Evolutionary conservation across 495 filamentous ascomycete genomes (phyloP).

Genomic region (Aspergillus biplanus): DNA sequence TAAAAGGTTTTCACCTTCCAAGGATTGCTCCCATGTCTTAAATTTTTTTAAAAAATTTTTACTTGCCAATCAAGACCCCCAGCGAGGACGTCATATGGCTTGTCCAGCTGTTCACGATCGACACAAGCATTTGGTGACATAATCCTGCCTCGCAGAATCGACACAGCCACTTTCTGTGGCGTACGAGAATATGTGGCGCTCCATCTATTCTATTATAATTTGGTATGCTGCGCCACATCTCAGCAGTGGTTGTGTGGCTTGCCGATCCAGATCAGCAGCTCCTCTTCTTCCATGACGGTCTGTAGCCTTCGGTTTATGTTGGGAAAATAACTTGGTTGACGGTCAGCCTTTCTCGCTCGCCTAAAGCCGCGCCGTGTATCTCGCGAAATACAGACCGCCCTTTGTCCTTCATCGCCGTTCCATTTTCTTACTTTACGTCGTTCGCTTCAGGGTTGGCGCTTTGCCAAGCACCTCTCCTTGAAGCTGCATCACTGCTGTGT

Average conservation of each 20-base stretch:
- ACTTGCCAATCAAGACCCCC: slow-evolving; percentile 3
- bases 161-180: slow-evolving; percentile 19
- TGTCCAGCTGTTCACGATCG: slow-evolving; percentile 8
- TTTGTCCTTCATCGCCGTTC: slow-evolving; percentile 2
- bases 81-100: slow-evolving; percentile 14
- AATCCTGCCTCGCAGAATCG: slow-evolving; percentile 7
- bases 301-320: slow-evolving; percentile 15
- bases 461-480: slow-evolving; percentile 35
- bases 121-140: slow-evolving; percentile 12
- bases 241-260: slow-evolving; percentile 10
- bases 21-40: not conserved
- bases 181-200: not conserved
- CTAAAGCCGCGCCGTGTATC: not conserved
- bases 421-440: not conserved
- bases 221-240: slow-evolving; percentile 18
- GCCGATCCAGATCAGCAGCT: slow-evolving; percentile 13
- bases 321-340: not conserved
- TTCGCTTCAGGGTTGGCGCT: slow-evolving; percentile 36
- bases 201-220: slow-evolving; percentile 1
- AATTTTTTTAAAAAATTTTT: slow-evolving; percentile 15
- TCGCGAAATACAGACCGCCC: slow-evolving; percentile 3
- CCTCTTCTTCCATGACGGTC: slow-evolving; percentile 12
- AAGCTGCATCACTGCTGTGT: slow-evolving; percentile 34
- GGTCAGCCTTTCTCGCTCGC: slow-evolving; percentile 1
- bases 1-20: not conserved